These are phyloP conservation scores for Pseudogymnoascus verrucosus DNA, from an alignment of 2,329 filamentous ascomycete genomes.

Conservation along the genomic window DNA sequence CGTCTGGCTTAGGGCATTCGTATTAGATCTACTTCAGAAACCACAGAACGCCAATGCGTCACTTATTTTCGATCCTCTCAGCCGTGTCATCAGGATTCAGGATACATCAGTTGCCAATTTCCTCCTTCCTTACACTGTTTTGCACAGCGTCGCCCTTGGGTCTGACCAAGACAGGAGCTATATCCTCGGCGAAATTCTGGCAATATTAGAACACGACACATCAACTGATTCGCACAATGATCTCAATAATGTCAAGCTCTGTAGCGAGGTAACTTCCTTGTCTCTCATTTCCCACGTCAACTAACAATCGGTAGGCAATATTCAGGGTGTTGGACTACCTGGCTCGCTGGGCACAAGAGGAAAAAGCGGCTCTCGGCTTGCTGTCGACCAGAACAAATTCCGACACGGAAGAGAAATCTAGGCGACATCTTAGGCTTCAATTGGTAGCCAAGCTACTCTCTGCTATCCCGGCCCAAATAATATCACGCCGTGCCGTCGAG, in stretches of 20 bases:
- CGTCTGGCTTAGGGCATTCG: slow-evolving; percentile 73
- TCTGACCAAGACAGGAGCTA: slow-evolving; percentile 53
- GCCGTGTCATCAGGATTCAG: slow-evolving; percentile 74
- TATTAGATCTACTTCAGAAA: slow-evolving; percentile 73
- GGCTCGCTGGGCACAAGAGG: slow-evolving; percentile 80
- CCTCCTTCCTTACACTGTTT: slow-evolving; percentile 74
- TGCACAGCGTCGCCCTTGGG: slow-evolving; percentile 75
- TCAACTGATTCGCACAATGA: slow-evolving; percentile 48
- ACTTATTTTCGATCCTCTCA: slow-evolving; percentile 72
- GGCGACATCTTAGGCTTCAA: slow-evolving; percentile 29
- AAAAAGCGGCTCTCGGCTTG: slow-evolving; percentile 17
- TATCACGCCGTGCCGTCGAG: slow-evolving; percentile 79
- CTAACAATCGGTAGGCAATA: slow-evolving; percentile 54
- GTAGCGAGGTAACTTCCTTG: slow-evolving; percentile 63
- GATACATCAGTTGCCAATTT: slow-evolving; percentile 83
- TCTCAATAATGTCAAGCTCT: slow-evolving; percentile 70
- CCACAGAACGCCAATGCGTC: slow-evolving; percentile 66
- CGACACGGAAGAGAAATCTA: slow-evolving; percentile 31
- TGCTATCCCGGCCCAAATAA: slow-evolving; percentile 62
- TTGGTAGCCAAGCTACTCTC: slow-evolving; percentile 65
- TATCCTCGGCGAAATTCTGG: slow-evolving; percentile 65
- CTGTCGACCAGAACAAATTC: slow-evolving; percentile 12
- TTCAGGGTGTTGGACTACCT: slow-evolving; percentile 89
- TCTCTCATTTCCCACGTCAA: slow-evolving; percentile 6
- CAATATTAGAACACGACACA: slow-evolving; percentile 55